Base-by-base conservation (phyloP, 768 basidiomycete genomes). In the Pleurotus djamor region DNA sequence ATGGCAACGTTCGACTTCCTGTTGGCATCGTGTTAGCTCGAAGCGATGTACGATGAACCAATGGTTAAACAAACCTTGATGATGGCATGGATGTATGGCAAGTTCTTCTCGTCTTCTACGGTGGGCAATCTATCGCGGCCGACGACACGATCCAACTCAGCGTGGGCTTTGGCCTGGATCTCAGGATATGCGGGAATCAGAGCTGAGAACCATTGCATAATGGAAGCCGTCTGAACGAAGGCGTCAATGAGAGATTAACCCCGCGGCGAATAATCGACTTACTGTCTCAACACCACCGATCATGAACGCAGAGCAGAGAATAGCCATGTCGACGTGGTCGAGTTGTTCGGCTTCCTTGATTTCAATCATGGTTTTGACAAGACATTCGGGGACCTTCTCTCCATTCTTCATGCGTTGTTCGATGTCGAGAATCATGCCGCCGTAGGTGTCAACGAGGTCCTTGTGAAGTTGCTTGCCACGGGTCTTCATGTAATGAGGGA, bases 211-310 rank as follows among this genome's bases (percentile, higher is more conserved):
- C 73, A 74, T 59, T 74, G 71, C 60, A 78, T 72, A 55, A 76
- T 69, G 5, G 69, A 70, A 28, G 75, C 67, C 1, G 74, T 74
- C 74, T 76, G 37, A n/a, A 32, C 12, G 16, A 32, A 48, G 16
- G 5, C 48, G 41, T 36, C 59, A 56, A 48, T 13, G 62, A 48
- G 6, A 45, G 12, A 48, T 21, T 57, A 45, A 41, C 34, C 34
- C 37, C 43, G 43, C n/a, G n/a, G 17, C 3, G 10, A 45, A 1
- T 55, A 16, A 63, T 44, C 21, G 4, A 64, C 69, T 17, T 47
- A 77, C 78, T 36, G 79, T 73, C 59, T 80, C 73, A n/a, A 80
- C 74, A 10, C 79, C 79, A 4, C 75, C 79, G 9, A 79, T 74
- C 69, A 76, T 78, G 61, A 80, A 79, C 3, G 72, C 76, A 3